A percentile compares a stretch with the other conserved stretches of the same genome.
Evolutionary conservation across 2,329 filamentous ascomycete species (phyloP).

Genomic region (Lasiodiplodia gonubiensis): DNA sequence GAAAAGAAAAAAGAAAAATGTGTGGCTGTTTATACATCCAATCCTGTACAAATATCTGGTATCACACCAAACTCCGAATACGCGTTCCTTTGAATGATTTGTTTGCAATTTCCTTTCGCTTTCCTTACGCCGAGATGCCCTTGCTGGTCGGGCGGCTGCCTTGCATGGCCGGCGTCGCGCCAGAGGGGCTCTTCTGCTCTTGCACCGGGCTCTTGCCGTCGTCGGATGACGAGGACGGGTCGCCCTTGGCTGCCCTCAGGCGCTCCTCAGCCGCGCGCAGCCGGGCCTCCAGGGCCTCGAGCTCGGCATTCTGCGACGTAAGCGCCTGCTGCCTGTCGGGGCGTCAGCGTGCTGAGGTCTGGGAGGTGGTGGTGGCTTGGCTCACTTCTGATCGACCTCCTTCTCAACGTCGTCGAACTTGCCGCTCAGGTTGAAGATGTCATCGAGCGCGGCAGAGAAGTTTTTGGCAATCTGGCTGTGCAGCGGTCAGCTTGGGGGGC

Average conservation of each 20-base stretch:
- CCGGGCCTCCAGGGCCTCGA: constrained; percentile 82
- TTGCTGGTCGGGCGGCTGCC: constrained; percentile 19
- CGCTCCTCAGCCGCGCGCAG: constrained; percentile 85
- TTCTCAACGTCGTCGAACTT: constrained; percentile 75
- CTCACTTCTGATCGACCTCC: constrained; percentile 80
- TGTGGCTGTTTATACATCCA: constrained; percentile 27
- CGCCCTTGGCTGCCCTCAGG: constrained; percentile 54
- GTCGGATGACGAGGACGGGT: constrained; percentile 34
- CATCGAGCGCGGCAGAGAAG: constrained; percentile 84
- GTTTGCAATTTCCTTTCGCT: neutral
- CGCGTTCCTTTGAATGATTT: constrained; percentile 14
- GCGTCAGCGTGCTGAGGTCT: constrained; percentile 12
- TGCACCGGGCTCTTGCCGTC: constrained; percentile 13
- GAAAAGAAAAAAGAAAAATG: constrained; percentile 6
- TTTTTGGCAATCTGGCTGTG: constrained; percentile 82
- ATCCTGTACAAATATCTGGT: constrained; percentile 27
- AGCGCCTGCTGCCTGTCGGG: constrained; percentile 76
- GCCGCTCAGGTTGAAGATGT: constrained; percentile 86
- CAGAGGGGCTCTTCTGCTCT: neutral
- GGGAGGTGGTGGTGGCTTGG: constrained; percentile 37
- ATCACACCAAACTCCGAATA: constrained; percentile 26
- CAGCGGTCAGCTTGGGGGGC: constrained; percentile 9
- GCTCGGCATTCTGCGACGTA: constrained; percentile 74
- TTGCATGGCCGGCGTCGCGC: constrained; percentile 8
- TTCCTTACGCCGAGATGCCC: constrained; percentile 22